Base-by-base conservation (phyloP, 1,284 basidiomycete genomes). In the Fomitopsis pinicola region DNA sequence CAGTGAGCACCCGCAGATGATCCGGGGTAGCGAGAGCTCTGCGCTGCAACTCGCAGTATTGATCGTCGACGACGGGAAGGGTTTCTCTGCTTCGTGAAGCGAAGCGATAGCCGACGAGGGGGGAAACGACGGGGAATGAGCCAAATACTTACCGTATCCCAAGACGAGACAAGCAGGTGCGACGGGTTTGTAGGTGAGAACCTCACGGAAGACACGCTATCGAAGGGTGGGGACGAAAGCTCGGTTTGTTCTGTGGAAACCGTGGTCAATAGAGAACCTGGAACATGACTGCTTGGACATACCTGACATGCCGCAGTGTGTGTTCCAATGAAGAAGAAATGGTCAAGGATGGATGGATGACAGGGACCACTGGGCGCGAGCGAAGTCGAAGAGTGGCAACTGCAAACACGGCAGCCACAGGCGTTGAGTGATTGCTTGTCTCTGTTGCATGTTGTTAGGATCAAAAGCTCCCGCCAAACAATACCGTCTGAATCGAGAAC, bases 101-200 rank as follows among this genome's bases (percentile, higher is more conserved):
- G 30, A 33, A 33, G 8, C 30, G 30, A 33, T 33, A 33, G 30
- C 30, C 30, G 30, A 33, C 30, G 30, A 33, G 8, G 8, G 30
- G 30, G 8, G 30, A 33, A 2, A 22, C 22, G 22, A 2, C 22
- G 22, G 30, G 30, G 4, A 33, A 8, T 5, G 30, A 33, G 8
- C 30, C 2, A 8, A 2, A 8, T 5, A 33, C 88, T 64, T 71
- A 95, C 94, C 55, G 91, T 86, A 75, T 97, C 95, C 95, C 95
- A 97, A 62, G 91, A 89, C 10, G 91, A 86, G 19, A 90, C 89
- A 2, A 96, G 77, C 1, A 97, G 77, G 28, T 89, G 86, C 63
- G 89, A 81, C 5, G 92, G 87, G 69, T 90, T 81, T 17, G 80
- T 83, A 0, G 93, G 90, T n/a, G 94, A 93, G 76, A 91, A 97